Base-by-base conservation (phyloP, 1,284 basidiomycete genomes). In the Leucoagaricus sp. region DNA sequence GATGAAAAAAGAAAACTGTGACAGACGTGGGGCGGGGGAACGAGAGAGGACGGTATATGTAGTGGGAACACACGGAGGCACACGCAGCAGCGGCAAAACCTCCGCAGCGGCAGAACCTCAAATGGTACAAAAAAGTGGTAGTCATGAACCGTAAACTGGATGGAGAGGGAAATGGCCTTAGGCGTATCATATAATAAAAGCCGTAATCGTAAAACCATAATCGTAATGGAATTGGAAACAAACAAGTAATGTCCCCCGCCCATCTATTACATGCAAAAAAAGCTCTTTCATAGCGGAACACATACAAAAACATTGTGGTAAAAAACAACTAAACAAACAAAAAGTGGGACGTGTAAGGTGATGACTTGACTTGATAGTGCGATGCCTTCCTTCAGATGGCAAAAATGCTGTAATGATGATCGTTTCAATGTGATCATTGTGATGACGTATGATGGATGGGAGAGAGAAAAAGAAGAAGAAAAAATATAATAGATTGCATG, bases 341-440 rank as follows among this genome's bases (percentile, higher is more conserved):
- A 40, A 40, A n/a, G n/a, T 8, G 5, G 17, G 8, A 40, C 17
- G n/a, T 5, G 5, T 12, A 8, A 40, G 9, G 9, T 5, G 17
- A 40, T 8, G 17, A 40, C 36, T 40, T n/a, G 36, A 40, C 41
- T 47, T 49, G 28, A 66, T 69, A 63, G 70, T 64, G 64, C 65
- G 74, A 33, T 80, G 78, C 53, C 81, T 81, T 82, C 80, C 80
- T 83, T 82, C 75, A 82, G 80, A 82, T 76, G 79, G 77, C 79
- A 66, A 69, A 67, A 69, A 67, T 64, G 40, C 26, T 57, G 45
- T 48, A 41, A 59, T 34, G n/a, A 23, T 49, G n/a, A 13, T 13
- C 10, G 8, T 23, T 36, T 19, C 15, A 2, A 49, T 21, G 19
- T 15, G 23, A 41, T 21, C 3, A 41, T 4, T 41, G 40, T 41